A percentile compares a stretch with the other conserved stretches of the same genome.
Evolutionary conservation across 2,329 filamentous ascomycete species (phyloP).

Genomic region (Epichloe typhina): DNA sequence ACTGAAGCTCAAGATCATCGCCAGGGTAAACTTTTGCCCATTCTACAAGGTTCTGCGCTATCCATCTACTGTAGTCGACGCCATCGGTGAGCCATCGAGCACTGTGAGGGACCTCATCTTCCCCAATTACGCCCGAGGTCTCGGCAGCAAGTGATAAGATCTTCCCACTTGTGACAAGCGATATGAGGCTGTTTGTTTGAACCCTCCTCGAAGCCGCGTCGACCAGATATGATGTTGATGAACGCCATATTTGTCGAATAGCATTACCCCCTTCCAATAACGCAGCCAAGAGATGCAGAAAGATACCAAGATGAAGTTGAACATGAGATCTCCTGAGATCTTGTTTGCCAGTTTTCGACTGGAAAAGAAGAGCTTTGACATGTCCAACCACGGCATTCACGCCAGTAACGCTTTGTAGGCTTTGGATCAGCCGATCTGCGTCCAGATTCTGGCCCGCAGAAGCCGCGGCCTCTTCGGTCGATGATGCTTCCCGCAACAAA

Average conservation of each 20-base stretch:
- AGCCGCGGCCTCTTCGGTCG: conserved; percentile 3
- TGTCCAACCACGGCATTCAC: conserved; percentile 65
- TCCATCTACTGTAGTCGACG: conserved; percentile 53
- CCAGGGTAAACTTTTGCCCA: conserved; percentile 23
- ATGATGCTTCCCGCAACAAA: conserved; percentile 36
- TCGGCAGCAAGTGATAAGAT: conserved; percentile 40
- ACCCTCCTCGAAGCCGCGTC: conserved; percentile 16
- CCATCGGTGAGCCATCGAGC: conserved; percentile 52
- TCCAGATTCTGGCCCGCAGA: conserved; percentile 19
- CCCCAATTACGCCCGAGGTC: conserved; percentile 36
- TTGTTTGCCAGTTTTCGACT: conserved; percentile 27
- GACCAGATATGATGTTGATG: conserved; percentile 13
- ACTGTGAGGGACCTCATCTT: conserved; percentile 14
- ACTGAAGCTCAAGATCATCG: conserved; percentile 24
- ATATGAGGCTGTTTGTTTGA: conserved; percentile 25
- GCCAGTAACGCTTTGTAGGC: conserved; percentile 61
- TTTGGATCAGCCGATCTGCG: conserved; percentile 41
- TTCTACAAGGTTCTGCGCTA: conserved; percentile 48
- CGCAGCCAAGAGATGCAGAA: conserved; percentile 30
- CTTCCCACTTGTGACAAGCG: conserved; percentile 34
- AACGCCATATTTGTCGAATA: conserved; percentile 25
- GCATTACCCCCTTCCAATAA: conserved; percentile 26
- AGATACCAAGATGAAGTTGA: conserved; percentile 28
- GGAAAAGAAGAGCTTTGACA: conserved; percentile 47
- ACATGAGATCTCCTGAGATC: conserved; percentile 27